Base-by-base conservation (phyloP, 306 rosid genomes). In the Begonia loranthoides region DNA sequence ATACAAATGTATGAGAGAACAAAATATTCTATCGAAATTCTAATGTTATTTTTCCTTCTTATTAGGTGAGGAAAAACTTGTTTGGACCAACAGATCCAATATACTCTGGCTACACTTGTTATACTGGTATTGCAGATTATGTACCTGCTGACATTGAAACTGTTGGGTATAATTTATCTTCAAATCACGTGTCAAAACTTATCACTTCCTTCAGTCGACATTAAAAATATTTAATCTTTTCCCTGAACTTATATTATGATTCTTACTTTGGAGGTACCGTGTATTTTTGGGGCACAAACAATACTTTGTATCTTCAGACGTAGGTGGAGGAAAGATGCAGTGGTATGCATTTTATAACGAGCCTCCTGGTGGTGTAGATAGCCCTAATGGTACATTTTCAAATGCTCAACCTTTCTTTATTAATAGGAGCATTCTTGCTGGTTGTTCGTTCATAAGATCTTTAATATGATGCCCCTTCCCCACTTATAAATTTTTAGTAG, bases 211-310 rank as follows among this genome's bases (percentile, higher is more conserved):
- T 28, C 36, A 0, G 36, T 7, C 36, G 9, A 28, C 36, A 28
- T 28, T 28, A 28, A 7, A 28, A 28, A 5, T 28, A 28, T 4
- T 28, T 2, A 12, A 19, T 7, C 14, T 38, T 52, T 9, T 40
- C 12, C 15, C 24, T 50, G 45, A 41, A 14, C 48, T 12, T 40
- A 12, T 62, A 47, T 69, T 50, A 46, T 59, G 50, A 68, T 59
- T 57, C 72, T 17, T 70, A 13, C 28, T 53, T 33, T 76, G 62
- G 73, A 90, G 97, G 86, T 92, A 92, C 70, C 99, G 96, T 21
- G 99, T 92, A 12, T 92, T 92, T 74, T 63, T 92, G 77, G 99
- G 99, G 61, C 94, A 86, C 92, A 92, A 92, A 57, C 96, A 92
- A 71, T 92, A 92, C 72, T 92, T 92, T 4, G 99, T 92, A 54